Evolutionary conservation across 2,329 filamentous ascomycete species (phyloP), one percentile per base, ranked within the genome.

Genomic region (Delphinella strobiligena): DNA sequence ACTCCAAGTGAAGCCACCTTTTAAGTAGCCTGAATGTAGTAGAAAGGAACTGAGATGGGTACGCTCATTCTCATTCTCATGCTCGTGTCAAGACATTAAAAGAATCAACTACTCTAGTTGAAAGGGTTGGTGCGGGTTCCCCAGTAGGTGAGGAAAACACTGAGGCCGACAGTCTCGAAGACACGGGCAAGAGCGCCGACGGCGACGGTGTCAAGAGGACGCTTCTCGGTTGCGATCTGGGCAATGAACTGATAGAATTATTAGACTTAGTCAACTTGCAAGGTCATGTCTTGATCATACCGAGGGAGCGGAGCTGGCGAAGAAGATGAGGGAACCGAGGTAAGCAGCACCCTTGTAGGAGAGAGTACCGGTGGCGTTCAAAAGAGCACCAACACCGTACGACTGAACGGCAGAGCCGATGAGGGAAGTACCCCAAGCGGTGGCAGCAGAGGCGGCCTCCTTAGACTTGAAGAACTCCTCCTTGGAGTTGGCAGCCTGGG

Each of bases 301-400:
- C 45, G 78, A 78, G 50, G 89, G 89, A 55, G 87, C 88, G 55
- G 86, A 80, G 52, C 80, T 88, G 52, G 89, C 89, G 49, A 87
- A 74, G 74, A 96, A 96, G 71, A 96, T 82, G 61, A 96, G 70
- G 45, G 74, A 74, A 51, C 91, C 91, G 45, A 96, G 73, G 69
- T 95, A 96, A 41, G 89, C 86, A 47, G 91, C 87, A 53, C 91
- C 91, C 77, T 94, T 96, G 74, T 96, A 96, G 68, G 77, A 87
- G 48, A 96, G 72, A 40, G 89, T 95, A 50, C 86, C 88, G 31
- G 89, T 96, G 50, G 88, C 87, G 64, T 96, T 96, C 72, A 61
- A 53, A n/a, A 64, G 56, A 34, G 61, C 60, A 40, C 61, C 63
- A 15, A 65, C 61, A 48, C 62, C 63, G 48, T 64, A 65, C 1